Conservation (phyloP, 176 grass and related monocot species). For the Carex cristatella region DNA sequence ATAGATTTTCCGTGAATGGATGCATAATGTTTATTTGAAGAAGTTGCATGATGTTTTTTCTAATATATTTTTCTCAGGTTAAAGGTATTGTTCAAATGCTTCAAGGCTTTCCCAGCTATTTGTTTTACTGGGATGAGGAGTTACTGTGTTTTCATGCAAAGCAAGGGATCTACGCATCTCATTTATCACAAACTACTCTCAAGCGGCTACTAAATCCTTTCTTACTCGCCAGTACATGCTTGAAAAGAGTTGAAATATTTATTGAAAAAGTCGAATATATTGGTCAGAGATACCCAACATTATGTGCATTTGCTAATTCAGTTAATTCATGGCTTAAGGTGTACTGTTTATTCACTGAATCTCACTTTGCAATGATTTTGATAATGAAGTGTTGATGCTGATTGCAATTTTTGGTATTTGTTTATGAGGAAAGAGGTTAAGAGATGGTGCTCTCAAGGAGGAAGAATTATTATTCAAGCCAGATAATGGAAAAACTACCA, state of each 20-base stretch:
- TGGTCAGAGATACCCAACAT: slow-evolving; percentile 29
- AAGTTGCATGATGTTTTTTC: neutral
- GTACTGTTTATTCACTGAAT: slow-evolving; percentile 16
- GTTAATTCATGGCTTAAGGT: slow-evolving; percentile 81
- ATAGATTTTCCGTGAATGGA: neutral
- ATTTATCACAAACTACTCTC: slow-evolving; percentile 58
- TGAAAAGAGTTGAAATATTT: slow-evolving; percentile 83
- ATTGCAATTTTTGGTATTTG: slow-evolving; percentile 12
- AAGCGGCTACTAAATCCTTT: slow-evolving; percentile 40
- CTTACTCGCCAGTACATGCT: slow-evolving; percentile 60
- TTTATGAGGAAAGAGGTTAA: slow-evolving; percentile 56
- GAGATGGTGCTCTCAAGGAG: slow-evolving; percentile 66
- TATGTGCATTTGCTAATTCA: slow-evolving; percentile 64
- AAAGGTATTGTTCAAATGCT: slow-evolving; percentile 67
- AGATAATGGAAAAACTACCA: slow-evolving; percentile 33
- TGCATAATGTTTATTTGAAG: neutral
- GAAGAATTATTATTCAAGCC: slow-evolving; percentile 45
- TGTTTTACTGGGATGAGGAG: slow-evolving; percentile 52
- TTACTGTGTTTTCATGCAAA: slow-evolving; percentile 38
- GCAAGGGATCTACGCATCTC: slow-evolving; percentile 39
- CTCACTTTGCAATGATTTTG: neutral
- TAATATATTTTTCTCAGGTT: slow-evolving; percentile 37
- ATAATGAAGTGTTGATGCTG: neutral
- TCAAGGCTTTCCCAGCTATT: slow-evolving; percentile 52
- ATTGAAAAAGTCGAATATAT: slow-evolving; percentile 35